phyloP scores from a whole-genome alignment of 805 yeast genomes.

The Wickerhamiella galacta region DNA sequence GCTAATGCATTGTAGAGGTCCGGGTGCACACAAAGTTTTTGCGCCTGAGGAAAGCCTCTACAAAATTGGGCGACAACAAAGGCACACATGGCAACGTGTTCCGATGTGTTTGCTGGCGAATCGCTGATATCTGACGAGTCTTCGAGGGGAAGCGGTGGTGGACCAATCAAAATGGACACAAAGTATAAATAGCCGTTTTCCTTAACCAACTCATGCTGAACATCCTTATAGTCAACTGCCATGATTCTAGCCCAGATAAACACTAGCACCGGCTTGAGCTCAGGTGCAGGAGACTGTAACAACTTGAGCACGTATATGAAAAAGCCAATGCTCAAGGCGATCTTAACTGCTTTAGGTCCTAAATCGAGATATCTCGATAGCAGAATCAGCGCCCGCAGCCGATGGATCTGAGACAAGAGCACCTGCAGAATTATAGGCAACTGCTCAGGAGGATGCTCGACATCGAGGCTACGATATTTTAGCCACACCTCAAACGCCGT shows the following conservation, averaged over 20 bases:
- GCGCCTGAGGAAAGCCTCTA: constrained; percentile 64
- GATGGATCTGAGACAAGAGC: constrained; percentile 79
- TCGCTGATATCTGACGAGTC: not conserved
- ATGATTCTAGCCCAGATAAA: constrained; percentile 96
- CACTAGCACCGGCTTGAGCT: constrained; percentile 79
- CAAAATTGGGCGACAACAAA: constrained; percentile 76
- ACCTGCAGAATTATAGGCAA: constrained; percentile 88
- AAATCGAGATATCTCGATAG: constrained; percentile 75
- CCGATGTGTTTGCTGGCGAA: constrained; percentile 20
- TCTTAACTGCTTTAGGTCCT: constrained; percentile 95
- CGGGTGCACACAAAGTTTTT: constrained; percentile 56
- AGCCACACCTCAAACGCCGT: constrained; percentile 97
- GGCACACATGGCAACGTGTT: constrained; percentile 91
- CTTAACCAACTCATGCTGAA: constrained; percentile 82
- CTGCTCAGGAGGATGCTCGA: constrained; percentile 84
- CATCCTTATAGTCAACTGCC: constrained; percentile 81
- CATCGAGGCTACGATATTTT: constrained; percentile 61
- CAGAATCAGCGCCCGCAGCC: constrained; percentile 72
- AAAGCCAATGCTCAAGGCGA: constrained; percentile 85
- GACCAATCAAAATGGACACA: constrained; percentile 46
- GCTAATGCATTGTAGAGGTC: constrained; percentile 56
- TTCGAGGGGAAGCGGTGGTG: constrained; percentile 10
- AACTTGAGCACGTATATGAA: constrained; percentile 87
- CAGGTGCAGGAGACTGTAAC: constrained; percentile 88
- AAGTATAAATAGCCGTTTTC: constrained; percentile 85